Evolutionary conservation across 768 basidiomycete species (phyloP), one percentile per base, ranked within the genome.

Genomic region (Leccinum variicolor): DNA sequence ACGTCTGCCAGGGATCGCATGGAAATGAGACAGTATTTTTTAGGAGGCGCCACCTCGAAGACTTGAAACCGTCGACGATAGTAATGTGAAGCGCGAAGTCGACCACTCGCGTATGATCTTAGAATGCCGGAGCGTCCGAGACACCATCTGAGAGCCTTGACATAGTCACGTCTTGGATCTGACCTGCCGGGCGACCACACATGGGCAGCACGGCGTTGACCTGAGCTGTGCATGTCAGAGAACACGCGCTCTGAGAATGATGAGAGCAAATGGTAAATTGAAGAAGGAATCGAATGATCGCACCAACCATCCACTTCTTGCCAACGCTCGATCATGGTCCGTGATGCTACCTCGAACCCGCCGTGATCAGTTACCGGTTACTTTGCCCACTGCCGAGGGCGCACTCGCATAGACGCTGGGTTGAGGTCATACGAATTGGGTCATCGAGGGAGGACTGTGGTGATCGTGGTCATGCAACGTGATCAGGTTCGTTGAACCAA

Each of bases 311-410:
- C 13, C 11, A 29, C 6, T 31, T 31, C 21, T 26, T 25, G 36
- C 49, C 62, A 33, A 46, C 23, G 25, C 28, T 49, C 15, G 23
- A 52, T 59, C 51, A 13, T 7, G 46, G 36, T 54, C 53, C 41
- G 15, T 21, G 34, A 29, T 49, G 23, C 15, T 29, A 31, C 26
- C 2, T 2, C 13, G 1, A 26, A 28, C 52, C 50, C 26, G 14
- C 47, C 26, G 49, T 23, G 47, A 61, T 2, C 19, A 17, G 33
- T 26, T 26, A 8, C 25, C 58, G 66, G 66, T 45, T 1, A 61
- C 7, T 51, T 50, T 50, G 9, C 64, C 66, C 59, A 33, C 23
- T 1, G 1, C 62, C 61, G 62, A 23, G 26, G 3, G 5, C 34
- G 39, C n/a, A 6, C 4, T 34, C 15, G 17, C 9, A 39, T 52